A percentile compares a stretch with the other conserved stretches of the same genome.
Evolutionary conservation across 345 rosid genomes (phyloP).

Genomic region (Lagerstroemia speciosa): DNA sequence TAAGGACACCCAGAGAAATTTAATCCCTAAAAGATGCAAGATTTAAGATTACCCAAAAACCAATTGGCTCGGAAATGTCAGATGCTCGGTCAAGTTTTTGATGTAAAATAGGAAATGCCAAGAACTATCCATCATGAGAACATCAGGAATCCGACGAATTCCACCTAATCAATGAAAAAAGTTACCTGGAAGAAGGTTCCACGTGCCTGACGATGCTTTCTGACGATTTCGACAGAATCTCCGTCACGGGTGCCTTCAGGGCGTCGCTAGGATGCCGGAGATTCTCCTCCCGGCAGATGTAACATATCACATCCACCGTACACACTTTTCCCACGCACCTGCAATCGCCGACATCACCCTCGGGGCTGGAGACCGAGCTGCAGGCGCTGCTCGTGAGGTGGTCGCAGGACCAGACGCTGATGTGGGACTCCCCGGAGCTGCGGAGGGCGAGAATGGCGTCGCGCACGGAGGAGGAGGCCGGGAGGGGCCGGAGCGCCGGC

Average conservation of each 20-base stretch:
- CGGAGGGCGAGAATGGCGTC: slow-evolving; percentile 51
- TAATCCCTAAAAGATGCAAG: background rate
- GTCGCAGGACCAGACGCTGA: slow-evolving; percentile 75
- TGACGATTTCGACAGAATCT: slow-evolving; percentile 39
- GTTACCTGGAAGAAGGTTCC: slow-evolving; percentile 61
- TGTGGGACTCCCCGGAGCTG: slow-evolving; percentile 43
- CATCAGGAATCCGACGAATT: background rate
- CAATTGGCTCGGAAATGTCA: background rate
- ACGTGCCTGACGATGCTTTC: slow-evolving; percentile 42
- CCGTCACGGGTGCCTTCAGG: slow-evolving; percentile 51
- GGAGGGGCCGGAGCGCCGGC: slow-evolving; percentile 65
- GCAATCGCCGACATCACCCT: slow-evolving; percentile 22
- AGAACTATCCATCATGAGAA: background rate
- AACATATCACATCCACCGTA: slow-evolving; percentile 84
- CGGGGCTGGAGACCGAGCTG: background rate
- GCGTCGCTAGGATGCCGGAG: slow-evolving; percentile 46
- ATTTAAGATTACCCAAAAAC: slow-evolving; percentile 1
- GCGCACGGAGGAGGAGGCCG: slow-evolving; percentile 43
- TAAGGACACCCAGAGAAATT: background rate
- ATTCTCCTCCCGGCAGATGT: slow-evolving; percentile 46
- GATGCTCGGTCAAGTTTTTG: background rate
- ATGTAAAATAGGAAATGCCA: background rate
- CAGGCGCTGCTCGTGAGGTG: slow-evolving; percentile 14
- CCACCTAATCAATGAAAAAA: background rate
- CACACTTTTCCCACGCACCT: slow-evolving; percentile 76